A percentile compares a stretch with the other conserved stretches of the same genome.
Evolutionary conservation across 1,284 basidiomycete genomes (phyloP).

Genomic region (Sutorius eximius): DNA sequence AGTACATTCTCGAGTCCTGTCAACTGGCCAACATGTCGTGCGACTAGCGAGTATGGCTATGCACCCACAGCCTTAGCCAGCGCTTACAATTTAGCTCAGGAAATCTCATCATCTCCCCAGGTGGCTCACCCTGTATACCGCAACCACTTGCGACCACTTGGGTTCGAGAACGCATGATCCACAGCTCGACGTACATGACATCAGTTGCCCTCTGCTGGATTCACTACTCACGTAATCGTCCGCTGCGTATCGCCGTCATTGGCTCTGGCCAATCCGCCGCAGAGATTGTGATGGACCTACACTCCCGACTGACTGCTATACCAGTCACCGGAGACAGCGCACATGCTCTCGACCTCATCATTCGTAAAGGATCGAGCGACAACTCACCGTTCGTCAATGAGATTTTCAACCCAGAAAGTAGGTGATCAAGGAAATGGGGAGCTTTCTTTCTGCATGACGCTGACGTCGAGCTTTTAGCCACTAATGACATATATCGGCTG

Average conservation of each 20-base stretch:
- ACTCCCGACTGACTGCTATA: slow-evolving; percentile 41
- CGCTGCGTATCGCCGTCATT: slow-evolving; percentile 51
- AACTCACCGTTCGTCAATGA: slow-evolving; percentile 61
- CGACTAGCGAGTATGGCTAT: slow-evolving; percentile 42
- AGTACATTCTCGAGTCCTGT: slow-evolving; percentile 39
- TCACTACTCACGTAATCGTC: slow-evolving; percentile 23
- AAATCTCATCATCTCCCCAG: slow-evolving; percentile 53
- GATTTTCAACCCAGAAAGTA: slow-evolving; percentile 55
- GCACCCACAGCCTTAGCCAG: slow-evolving; percentile 3
- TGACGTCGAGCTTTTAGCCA: slow-evolving; percentile 33
- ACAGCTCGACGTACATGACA: slow-evolving; percentile 47
- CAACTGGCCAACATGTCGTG: slow-evolving; percentile 37
- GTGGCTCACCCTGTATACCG: slow-evolving; percentile 49
- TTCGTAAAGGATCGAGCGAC: slow-evolving; percentile 57
- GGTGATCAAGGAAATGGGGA: slow-evolving; percentile 12
- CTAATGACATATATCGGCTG: slow-evolving; percentile 42
- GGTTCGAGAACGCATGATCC: slow-evolving; percentile 40
- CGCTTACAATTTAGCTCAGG: slow-evolving; percentile 30
- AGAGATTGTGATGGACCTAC: slow-evolving; percentile 53
- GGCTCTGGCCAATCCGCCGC: slow-evolving; percentile 58
- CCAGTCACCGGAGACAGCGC: slow-evolving; percentile 18
- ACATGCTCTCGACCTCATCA: slow-evolving; percentile 53
- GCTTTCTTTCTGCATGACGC: neutral
- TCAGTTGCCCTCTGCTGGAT: slow-evolving; percentile 41
- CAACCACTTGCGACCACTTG: slow-evolving; percentile 36